Evolutionary conservation across 805 yeast genomes (phyloP), one percentile per base, ranked within the genome.

Genomic region (Candida saitoana): DNA sequence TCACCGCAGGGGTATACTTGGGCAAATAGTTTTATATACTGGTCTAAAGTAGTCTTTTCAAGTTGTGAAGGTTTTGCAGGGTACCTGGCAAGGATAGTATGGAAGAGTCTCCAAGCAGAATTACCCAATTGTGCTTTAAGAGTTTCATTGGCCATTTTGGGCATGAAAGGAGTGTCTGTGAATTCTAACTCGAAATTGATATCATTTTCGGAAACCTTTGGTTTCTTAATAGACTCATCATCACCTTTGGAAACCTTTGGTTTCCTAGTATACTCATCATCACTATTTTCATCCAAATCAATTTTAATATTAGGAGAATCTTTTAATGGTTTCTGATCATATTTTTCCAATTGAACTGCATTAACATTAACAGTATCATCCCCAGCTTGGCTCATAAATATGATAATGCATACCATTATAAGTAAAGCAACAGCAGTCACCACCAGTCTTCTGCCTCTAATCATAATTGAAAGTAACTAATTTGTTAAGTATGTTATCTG

Each of bases 1-100:
- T 91, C 97, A 3, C 96, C 96, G 65, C 98, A 91, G 0, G 99
- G 99, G 50, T 93, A 93, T 7, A 93, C 91, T 53, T 90, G 87
- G 1, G 93, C 89, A 65, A 90, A 93, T 27, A 87, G 67, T 17
- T 77, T 65, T 16, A 93, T 73, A 59, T 81, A 93, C 44, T 69
- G 75, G 14, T 63, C 54, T 37, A 93, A 67, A 19, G 91, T 84
- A 22, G 69, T 59, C 39, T 79, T 73, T 55, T 91, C 89, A 35
- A 73, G 75, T 3, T 56, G 50, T 1, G 82, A 63, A 15, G 99
- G 99, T 18, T 66, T 65, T 34, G 85, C 96, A 0, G 99, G 98
- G 57, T 86, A 93, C 56, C 96, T 75, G 1, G 98, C 95, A 38
- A 93, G 69, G 25, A 90, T 81, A 0, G 98, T 91, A 63, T 93